Percentiles rank a stretch among this genome's conserved stretches.
Conservation (phyloP, 1,284 basidiomycete genomes). For the Blastosporella zonata region DNA sequence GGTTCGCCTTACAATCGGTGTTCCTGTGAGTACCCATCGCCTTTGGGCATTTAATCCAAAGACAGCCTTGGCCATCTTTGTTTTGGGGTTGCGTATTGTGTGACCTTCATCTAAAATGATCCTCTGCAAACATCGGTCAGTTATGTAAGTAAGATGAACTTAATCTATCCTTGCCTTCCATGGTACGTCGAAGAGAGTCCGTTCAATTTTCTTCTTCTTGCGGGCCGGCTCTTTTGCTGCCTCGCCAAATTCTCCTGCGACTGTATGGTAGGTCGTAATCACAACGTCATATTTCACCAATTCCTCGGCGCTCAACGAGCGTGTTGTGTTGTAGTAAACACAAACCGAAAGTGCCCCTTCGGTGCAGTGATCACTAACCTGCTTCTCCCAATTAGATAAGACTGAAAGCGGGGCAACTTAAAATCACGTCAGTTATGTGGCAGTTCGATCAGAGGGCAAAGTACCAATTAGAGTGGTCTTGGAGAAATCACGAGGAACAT, state of each 20-base stretch:
- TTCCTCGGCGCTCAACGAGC: constrained; percentile 56
- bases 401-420: constrained; percentile 85
- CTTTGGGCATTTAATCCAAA: constrained; percentile 68
- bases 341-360: constrained; percentile 53
- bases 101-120: constrained; percentile 89
- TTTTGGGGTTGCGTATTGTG: constrained; percentile 78
- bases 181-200: constrained; percentile 59
- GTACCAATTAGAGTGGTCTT: constrained; percentile 74
- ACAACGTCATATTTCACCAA: constrained; percentile 75
- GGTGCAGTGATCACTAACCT: constrained; percentile 76
- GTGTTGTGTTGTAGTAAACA: constrained; percentile 72
- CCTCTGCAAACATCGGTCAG: constrained; percentile 40
- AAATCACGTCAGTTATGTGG: neutral
- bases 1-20: constrained; percentile 68
- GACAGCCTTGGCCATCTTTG: constrained; percentile 78
- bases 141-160: neutral
- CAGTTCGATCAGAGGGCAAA: neutral
- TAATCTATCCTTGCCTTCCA: constrained; percentile 65
- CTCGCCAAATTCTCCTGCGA: constrained; percentile 49
- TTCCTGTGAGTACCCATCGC: constrained; percentile 81
- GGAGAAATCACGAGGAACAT: constrained; percentile 53
- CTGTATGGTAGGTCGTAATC: constrained; percentile 86
- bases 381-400: constrained; percentile 89
- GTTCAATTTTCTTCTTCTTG: constrained; percentile 58
- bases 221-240: constrained; percentile 32